Conservation (phyloP, 768 basidiomycete genomes). For the Amanita pallidorosea region DNA sequence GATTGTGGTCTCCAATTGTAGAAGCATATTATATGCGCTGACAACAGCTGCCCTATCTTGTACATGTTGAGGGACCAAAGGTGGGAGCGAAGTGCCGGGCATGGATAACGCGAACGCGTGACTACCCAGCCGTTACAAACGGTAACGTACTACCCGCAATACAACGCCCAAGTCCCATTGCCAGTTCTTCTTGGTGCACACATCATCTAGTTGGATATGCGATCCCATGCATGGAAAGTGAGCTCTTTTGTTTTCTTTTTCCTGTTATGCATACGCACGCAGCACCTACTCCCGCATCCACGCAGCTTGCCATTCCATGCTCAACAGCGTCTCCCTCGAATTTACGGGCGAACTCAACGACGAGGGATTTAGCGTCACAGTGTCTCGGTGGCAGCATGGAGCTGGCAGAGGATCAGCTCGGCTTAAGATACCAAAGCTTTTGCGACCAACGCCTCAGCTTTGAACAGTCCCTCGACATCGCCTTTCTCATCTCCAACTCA, state of each 20-base stretch:
- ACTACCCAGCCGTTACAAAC: too few species aligned
- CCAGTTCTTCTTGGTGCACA: too few species aligned
- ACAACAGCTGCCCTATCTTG: constrained; percentile 3
- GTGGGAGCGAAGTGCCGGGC: constrained; percentile 4
- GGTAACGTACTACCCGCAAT: too few species aligned
- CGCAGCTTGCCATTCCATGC: constrained; percentile 52
- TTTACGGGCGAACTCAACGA: constrained; percentile 88
- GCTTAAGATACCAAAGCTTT: constrained; percentile 88
- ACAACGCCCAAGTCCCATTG: too few species aligned
- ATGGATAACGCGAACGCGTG: too few species aligned
- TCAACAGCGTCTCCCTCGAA: constrained; percentile 82
- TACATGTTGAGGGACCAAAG: neutral
- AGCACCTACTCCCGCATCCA: constrained; percentile 44
- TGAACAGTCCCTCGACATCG: constrained; percentile 88
- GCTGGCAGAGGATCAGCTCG: constrained; percentile 78
- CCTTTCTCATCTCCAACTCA: constrained; percentile 72
- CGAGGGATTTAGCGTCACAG: constrained; percentile 87
- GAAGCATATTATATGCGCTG: constrained; percentile 13
- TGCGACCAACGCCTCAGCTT: constrained; percentile 93
- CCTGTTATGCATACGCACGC: too few species aligned
- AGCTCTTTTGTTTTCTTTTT: too few species aligned
- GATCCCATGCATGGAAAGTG: constrained; percentile 99
- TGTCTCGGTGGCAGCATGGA: constrained; percentile 97
- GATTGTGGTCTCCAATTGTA: constrained; percentile 8
- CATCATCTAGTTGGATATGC: constrained; percentile 92